phyloP scores from a whole-genome alignment of 2,329 filamentous ascomycete species.

The Aspergillus persii region DNA sequence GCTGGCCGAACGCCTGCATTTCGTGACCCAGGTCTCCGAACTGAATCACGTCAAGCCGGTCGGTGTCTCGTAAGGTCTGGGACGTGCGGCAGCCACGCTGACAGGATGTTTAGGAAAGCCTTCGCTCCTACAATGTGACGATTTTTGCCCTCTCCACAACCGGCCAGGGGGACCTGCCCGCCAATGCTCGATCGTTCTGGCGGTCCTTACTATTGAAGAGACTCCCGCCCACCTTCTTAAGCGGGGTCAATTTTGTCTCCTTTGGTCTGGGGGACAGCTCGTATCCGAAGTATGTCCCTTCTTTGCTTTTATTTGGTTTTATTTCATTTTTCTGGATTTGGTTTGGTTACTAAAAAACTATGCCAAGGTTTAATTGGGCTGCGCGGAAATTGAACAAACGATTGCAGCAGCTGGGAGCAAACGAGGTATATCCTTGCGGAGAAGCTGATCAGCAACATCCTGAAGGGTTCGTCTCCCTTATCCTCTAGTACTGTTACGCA shows the following conservation, averaged over 20 bases:
- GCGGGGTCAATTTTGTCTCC: conserved; percentile 69
- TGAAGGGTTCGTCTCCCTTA: conserved; percentile 67
- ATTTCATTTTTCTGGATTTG: no score
- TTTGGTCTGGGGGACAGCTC: conserved; percentile 95
- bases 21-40: conserved; percentile 71
- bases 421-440: conserved; percentile 70
- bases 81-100: not conserved
- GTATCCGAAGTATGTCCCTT: conserved; percentile 72
- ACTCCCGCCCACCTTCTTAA: conserved; percentile 68
- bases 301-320: not conserved
- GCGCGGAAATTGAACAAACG: conserved; percentile 84
- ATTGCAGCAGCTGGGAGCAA: conserved; percentile 77
- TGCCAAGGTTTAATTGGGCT: conserved; percentile 80
- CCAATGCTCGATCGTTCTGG: conserved; percentile 82
- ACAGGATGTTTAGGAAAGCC: not conserved
- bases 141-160: conserved; percentile 88
- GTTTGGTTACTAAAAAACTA: not conserved
- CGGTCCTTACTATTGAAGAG: conserved; percentile 76
- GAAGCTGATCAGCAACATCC: conserved; percentile 93
- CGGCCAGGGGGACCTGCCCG: conserved; percentile 88
- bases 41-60: conserved; percentile 76
- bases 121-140: not conserved
- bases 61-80: conserved; percentile 38
- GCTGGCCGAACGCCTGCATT: conserved; percentile 72
- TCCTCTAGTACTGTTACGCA: not conserved